Percentiles rank a stretch among this genome's conserved stretches.
phyloP scores from a whole-genome alignment of 257 asterid genomes.

The Rhazya stricta region DNA sequence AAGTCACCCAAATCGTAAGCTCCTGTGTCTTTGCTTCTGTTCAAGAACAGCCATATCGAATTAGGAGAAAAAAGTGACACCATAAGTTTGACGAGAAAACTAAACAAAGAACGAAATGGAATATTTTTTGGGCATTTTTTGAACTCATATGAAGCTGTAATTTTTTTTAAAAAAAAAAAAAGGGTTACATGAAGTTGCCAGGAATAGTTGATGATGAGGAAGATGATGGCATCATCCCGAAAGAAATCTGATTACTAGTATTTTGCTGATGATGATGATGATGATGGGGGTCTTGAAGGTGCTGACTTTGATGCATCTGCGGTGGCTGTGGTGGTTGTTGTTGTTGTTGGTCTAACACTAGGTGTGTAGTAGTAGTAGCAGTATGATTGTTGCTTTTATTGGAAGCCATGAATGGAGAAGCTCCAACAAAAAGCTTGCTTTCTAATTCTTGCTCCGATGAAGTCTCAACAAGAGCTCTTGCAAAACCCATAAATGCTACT shows the following conservation, averaged over 20 bases:
- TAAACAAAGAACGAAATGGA: not conserved
- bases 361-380: not conserved
- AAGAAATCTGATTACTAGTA: conserved; percentile 42
- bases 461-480: conserved; percentile 9
- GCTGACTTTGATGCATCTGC: conserved; percentile 11
- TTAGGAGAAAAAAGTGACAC: not conserved
- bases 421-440: conserved; percentile 16
- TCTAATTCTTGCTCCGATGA: conserved; percentile 14
- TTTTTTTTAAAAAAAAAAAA: not conserved
- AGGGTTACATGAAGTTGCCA: conserved; percentile 41
- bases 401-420: conserved; percentile 19
- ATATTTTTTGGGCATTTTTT: not conserved
- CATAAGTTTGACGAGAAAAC: not conserved
- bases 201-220: conserved; percentile 49
- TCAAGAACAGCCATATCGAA: conserved; percentile 8
- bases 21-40: conserved; percentile 59
- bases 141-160: not conserved
- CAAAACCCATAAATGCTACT: conserved; percentile 21
- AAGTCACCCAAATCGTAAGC: conserved; percentile 77
- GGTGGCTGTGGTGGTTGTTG: not conserved
- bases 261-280: conserved; percentile 17
- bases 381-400: conserved; percentile 4
- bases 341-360: conserved; percentile 11
- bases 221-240: conserved; percentile 57
- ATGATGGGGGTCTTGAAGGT: conserved; percentile 10